These are phyloP conservation scores for Amphibolis antarctica DNA, from an alignment of 106 monocot species.

Conservation along the genomic window DNA sequence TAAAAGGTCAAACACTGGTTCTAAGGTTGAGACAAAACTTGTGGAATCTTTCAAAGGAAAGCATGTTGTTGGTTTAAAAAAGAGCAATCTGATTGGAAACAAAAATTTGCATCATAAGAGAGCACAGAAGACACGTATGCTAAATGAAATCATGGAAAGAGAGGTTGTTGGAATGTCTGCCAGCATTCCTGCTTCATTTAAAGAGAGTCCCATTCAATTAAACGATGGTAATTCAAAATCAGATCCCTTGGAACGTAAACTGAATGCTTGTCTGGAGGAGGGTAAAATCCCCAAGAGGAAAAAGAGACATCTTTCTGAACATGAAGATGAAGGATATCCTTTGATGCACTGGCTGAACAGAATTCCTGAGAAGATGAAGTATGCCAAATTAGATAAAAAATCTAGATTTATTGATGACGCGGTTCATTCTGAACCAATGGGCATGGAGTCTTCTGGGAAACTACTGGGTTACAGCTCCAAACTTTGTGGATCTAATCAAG, in stretches of 20 bases:
- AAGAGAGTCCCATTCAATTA: not conserved
- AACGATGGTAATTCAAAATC: not conserved
- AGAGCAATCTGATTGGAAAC: not conserved
- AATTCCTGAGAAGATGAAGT: conserved; percentile 18
- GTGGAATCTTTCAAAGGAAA: not conserved
- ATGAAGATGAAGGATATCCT: conserved; percentile 24
- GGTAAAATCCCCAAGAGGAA: conserved; percentile 5
- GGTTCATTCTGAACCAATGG: conserved; percentile 5
- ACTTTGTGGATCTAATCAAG: conserved; percentile 1
- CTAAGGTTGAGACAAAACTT: not conserved
- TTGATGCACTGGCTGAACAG: conserved; percentile 33
- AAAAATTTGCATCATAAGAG: conserved; percentile 14
- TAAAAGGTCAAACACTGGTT: not conserved
- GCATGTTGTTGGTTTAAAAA: conserved; percentile 11
- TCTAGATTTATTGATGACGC: not conserved
- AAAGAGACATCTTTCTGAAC: conserved; percentile 1
- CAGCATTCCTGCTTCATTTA: conserved; percentile 1
- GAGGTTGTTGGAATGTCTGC: conserved; percentile 2
- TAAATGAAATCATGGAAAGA: conserved; percentile 43
- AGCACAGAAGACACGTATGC: conserved; percentile 24
- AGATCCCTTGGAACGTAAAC: conserved; percentile 6
- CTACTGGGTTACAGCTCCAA: not conserved
- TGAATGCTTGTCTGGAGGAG: not conserved
- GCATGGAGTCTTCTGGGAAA: not conserved
- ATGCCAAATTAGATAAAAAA: conserved; percentile 8